A percentile compares a stretch with the other conserved stretches of the same genome.
Conservation (phyloP, 331 rosid species). For the Rosa hybrid region DNA sequence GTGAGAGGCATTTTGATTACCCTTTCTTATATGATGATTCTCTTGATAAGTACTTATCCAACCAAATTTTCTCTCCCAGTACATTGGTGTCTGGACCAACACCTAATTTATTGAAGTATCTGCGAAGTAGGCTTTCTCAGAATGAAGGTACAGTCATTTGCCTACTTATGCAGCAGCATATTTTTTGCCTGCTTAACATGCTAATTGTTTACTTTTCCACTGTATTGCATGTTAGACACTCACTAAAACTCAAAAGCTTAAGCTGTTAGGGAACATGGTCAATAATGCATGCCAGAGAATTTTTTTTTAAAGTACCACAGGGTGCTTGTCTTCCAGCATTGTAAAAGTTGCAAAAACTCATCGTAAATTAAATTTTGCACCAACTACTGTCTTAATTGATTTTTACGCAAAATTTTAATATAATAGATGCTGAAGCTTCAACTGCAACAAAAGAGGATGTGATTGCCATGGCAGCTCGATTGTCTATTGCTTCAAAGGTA, state of each 20-base stretch:
- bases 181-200: neutral
- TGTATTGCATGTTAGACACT: neutral
- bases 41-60: conserved; percentile 23
- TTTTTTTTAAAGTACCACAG: neutral
- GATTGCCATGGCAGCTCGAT: conserved; percentile 71
- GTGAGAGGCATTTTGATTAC: conserved; percentile 37
- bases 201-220: neutral
- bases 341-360: neutral
- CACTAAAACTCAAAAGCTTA: neutral
- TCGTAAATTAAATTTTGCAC: conserved; percentile 2
- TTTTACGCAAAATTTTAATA: conserved; percentile 22
- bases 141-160: conserved; percentile 57
- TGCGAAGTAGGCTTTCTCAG: conserved; percentile 82
- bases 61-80: conserved; percentile 48
- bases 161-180: conserved; percentile 14
- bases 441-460: conserved; percentile 60
- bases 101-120: conserved; percentile 64
- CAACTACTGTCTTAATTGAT: conserved; percentile 13
- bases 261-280: neutral
- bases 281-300: neutral
- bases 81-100: conserved; percentile 92
- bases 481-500: conserved; percentile 91
- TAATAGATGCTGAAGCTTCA: conserved; percentile 57
- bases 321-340: neutral
- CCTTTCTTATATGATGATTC: conserved; percentile 12